Base-by-base conservation (phyloP, 306 rosid genomes). In the Cicer judaicum region DNA sequence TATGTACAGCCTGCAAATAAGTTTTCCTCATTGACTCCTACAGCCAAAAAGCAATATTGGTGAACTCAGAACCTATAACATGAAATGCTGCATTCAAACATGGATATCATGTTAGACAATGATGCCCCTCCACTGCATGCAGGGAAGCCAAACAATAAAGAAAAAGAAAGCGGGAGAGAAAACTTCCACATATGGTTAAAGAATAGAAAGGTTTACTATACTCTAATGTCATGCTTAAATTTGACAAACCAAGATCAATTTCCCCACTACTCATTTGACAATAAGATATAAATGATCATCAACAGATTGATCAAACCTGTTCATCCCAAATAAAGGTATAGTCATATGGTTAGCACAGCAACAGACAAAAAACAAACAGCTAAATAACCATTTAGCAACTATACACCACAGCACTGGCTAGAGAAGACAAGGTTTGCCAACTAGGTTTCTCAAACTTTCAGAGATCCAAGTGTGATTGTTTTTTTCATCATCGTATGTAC, bases 71-170 rank as follows among this genome's bases (percentile, higher is more conserved):
- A 43, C n/a, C 24, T 12, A 19, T 14, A 3, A 41, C 21, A 13
- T 44, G 38, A 40, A 73, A 48, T 47, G 52, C 72, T 80, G 76
- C 80, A 74, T 16, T 49, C 18, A 60, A 49, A 52, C 72, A 74
- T 49, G 57, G 18, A 73, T 39, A 68, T 80, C 72, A 48, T 48
- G 72, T 68, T 29, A 55, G 64, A 38, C 19, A 68, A 13, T 60
- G 21, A 24, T 50, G 48, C 60, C 42, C 50, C 18, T 41, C 46
- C 54, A 7, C 2, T 8, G 60, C 57, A 78, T 9, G 66, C 18
- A 24, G 34, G 64, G 36, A 13, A 53, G 46, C 62, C 39, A n/a
- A 40, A 64, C 24, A 50, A 7, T 40, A 52, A 18, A 15, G 72
- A 9, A 8, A 6, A 42, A 8, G 39, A 40, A 13, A 19, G 46